phyloP scores from a whole-genome alignment of 2,329 filamentous ascomycete species.

The Fusarium lyarnte region DNA sequence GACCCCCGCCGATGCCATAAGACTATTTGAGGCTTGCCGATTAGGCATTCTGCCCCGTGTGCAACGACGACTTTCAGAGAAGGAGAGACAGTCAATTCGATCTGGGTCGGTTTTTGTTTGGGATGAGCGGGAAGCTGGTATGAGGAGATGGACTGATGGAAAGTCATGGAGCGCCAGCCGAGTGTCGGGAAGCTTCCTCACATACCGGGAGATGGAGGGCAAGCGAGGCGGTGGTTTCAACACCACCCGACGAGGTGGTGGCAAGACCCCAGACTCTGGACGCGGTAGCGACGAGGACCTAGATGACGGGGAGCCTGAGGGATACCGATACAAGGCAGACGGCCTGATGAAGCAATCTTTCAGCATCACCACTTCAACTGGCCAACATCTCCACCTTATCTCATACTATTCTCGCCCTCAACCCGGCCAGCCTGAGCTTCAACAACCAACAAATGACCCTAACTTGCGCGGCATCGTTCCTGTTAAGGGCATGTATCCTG shows the following conservation, averaged over 20 bases:
- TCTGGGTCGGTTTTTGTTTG: constrained; percentile 99
- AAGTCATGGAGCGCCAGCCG: constrained; percentile 99
- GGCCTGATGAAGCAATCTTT: constrained; percentile 99
- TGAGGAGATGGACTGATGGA: constrained; percentile 98
- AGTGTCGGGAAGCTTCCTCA: constrained; percentile 96
- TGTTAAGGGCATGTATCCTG: constrained; percentile 94
- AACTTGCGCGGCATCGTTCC: constrained; percentile 83
- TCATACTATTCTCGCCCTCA: constrained; percentile 92
- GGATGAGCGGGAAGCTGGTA: constrained; percentile 98
- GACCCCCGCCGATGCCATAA: constrained; percentile 96
- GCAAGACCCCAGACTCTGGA: constrained; percentile 85
- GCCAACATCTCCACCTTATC: constrained; percentile 95
- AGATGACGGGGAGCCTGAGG: constrained; percentile 85
- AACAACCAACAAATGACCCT: constrained; percentile 84
- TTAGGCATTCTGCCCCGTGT: constrained; percentile 90
- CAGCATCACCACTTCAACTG: constrained; percentile 90
- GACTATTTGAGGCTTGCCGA: constrained; percentile 96
- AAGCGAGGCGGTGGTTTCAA: constrained; percentile 86
- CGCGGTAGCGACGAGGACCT: constrained; percentile 86
- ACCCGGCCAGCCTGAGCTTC: constrained; percentile 75
- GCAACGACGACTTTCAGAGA: constrained; percentile 92
- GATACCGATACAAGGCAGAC: constrained; percentile 94
- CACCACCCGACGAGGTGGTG: constrained; percentile 64
- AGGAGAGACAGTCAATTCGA: constrained; percentile 94
- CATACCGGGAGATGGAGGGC: constrained; percentile 98